Evolutionary conservation across 495 filamentous ascomycete genomes (phyloP).

Genomic region (Podospora didyma): DNA sequence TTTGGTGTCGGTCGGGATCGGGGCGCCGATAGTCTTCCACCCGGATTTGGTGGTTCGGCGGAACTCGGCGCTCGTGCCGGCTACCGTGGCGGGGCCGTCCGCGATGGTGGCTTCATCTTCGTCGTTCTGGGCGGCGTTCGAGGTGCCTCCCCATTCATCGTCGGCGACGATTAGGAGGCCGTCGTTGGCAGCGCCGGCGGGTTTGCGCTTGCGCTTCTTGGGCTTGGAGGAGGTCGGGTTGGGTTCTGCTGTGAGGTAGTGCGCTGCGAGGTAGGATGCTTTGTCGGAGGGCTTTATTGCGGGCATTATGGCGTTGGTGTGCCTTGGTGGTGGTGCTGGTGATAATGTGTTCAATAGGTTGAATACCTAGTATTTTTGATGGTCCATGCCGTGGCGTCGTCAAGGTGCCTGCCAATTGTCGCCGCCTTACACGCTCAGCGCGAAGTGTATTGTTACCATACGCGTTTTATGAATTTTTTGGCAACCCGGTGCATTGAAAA

Average conservation of each 20-base stretch:
- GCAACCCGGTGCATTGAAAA: no score
- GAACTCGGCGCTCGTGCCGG: conserved; percentile 62
- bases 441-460: no score
- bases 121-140: conserved; percentile 39
- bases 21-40: conserved; percentile 68
- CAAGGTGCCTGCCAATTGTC: no score
- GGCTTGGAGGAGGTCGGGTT: conserved; percentile 36
- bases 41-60: conserved; percentile 68
- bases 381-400: no score
- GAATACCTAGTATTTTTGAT: not conserved
- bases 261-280: conserved; percentile 87
- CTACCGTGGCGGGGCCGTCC: conserved; percentile 42
- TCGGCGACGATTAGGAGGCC: conserved; percentile 91
- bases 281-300: conserved; percentile 57
- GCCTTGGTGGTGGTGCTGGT: not conserved
- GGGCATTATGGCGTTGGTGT: not conserved
- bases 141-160: conserved; percentile 69
- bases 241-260: conserved; percentile 77
- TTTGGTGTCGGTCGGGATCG: conserved; percentile 53
- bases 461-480: no score
- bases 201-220: conserved; percentile 83
- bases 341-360: not conserved
- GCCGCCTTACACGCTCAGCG: no score
- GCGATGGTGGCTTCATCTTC: conserved; percentile 38
- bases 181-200: conserved; percentile 45